These are phyloP conservation scores for Zelonia costaricensis DNA, from an alignment of 208 protist species.

Conservation along the genomic window DNA sequence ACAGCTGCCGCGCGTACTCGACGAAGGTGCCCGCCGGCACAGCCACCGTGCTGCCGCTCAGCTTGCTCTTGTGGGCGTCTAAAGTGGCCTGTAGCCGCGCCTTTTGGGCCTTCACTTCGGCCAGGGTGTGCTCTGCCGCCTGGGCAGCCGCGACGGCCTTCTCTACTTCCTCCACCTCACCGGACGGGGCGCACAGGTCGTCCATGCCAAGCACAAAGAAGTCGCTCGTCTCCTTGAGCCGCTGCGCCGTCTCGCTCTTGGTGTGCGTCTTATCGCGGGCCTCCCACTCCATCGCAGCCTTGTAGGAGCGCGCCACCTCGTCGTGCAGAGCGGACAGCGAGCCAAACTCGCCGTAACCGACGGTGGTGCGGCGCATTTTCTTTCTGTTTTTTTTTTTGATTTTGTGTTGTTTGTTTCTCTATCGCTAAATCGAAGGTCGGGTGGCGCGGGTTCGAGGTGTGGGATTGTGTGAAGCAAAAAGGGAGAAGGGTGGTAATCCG, in stretches of 20 bases:
- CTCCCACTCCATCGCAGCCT: background rate
- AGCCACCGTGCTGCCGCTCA: background rate
- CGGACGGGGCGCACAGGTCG: constrained; percentile 9
- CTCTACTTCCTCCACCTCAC: constrained; percentile 18
- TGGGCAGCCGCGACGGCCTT: constrained; percentile 4
- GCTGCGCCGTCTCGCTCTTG: background rate
- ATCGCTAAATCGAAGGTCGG: too few relatives aligned
- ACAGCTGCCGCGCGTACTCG: constrained; percentile 40
- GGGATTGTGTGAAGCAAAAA: constrained; percentile 2
- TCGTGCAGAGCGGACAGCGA: constrained; percentile 12
- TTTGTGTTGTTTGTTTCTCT: too few relatives aligned
- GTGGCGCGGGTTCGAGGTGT: background rate
- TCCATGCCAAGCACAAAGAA: constrained; percentile 19
- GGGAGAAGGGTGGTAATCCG: background rate
- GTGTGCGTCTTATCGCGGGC: background rate
- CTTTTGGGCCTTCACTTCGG: constrained; percentile 35
- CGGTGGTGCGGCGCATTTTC: constrained; percentile 10
- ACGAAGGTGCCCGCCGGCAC: constrained; percentile 21
- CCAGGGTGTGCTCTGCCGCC: constrained; percentile 16
- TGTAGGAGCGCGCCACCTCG: constrained; percentile 1
- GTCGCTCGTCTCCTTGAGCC: constrained; percentile 15
- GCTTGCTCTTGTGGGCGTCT: background rate
- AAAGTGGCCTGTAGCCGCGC: constrained; percentile 25
- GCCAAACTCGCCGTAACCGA: constrained; percentile 9
- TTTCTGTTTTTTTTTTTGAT: too few relatives aligned